Conservation (phyloP, 805 yeast species). For the Hyphopichia homilentoma region DNA sequence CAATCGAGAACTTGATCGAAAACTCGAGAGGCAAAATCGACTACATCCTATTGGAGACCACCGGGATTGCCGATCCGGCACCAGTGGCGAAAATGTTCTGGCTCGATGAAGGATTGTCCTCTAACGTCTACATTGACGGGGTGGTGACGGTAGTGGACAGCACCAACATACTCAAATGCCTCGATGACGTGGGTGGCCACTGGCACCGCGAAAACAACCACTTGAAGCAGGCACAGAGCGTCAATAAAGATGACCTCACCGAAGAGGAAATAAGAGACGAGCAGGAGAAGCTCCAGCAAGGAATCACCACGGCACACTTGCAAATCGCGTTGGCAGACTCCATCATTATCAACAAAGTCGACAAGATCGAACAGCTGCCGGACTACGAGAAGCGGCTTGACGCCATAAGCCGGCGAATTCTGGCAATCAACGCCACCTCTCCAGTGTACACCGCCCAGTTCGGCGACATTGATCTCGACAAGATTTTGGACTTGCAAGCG, state of each 20-base stretch:
- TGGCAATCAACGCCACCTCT: slow-evolving; percentile 62
- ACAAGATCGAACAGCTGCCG: slow-evolving; percentile 32
- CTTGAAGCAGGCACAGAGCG: slow-evolving; percentile 14
- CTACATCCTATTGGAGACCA: slow-evolving; percentile 88
- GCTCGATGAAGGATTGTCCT: slow-evolving; percentile 85
- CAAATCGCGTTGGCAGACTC: slow-evolving; percentile 91
- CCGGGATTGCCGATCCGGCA: slow-evolving; percentile 97
- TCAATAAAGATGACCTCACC: slow-evolving; percentile 16
- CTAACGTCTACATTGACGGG: slow-evolving; percentile 87
- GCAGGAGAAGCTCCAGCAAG: slow-evolving; percentile 34
- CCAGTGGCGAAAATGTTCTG: slow-evolving; percentile 97
- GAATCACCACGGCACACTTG: slow-evolving; percentile 76
- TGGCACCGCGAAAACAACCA: slow-evolving; percentile 49
- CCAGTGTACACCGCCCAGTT: slow-evolving; percentile 63
- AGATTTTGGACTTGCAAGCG: slow-evolving; percentile 75
- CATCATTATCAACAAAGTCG: slow-evolving; percentile 75
- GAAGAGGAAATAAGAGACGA: slow-evolving; percentile 27
- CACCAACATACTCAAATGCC: slow-evolving; percentile 57
- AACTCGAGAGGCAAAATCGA: slow-evolving; percentile 73
- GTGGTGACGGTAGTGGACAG: slow-evolving; percentile 84
- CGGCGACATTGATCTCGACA: slow-evolving; percentile 68
- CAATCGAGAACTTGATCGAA: slow-evolving; percentile 82
- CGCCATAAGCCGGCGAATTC: slow-evolving; percentile 36
- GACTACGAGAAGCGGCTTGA: slow-evolving; percentile 17
- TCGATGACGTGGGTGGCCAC: slow-evolving; percentile 72